Percentiles rank a stretch among this genome's conserved stretches.
Conservation (phyloP, 1,284 basidiomycete species). For the Moesziomyces parantarcticus region DNA sequence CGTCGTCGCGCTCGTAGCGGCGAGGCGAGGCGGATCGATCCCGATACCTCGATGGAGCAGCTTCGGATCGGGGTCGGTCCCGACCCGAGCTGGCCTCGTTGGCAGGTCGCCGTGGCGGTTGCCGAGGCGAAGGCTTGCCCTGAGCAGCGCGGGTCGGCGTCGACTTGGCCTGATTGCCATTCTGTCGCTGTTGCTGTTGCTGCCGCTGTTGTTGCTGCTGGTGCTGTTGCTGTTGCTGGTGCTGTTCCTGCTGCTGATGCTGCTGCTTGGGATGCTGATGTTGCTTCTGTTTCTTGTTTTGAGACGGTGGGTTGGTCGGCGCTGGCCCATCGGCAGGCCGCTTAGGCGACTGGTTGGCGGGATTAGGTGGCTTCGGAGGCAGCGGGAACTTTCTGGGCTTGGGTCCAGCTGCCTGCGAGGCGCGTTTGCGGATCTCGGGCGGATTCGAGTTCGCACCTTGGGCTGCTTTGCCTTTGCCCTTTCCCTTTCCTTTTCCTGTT, state of each 20-base stretch:
- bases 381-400: neutral
- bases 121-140: too few relatives aligned
- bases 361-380: neutral
- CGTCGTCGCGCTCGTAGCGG: neutral
- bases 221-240: too few relatives aligned
- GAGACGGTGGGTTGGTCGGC: too few relatives aligned
- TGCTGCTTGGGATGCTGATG: too few relatives aligned
- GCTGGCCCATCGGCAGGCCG: too few relatives aligned
- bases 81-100: neutral
- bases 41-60: neutral
- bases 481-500: slow-evolving; percentile 8
- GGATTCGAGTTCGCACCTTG: slow-evolving; percentile 5
- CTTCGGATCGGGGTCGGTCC: neutral
- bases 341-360: slow-evolving; percentile 1
- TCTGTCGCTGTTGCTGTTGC: too few relatives aligned
- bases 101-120: too few relatives aligned
- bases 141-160: too few relatives aligned
- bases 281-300: too few relatives aligned
- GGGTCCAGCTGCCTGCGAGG: neutral
- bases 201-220: too few relatives aligned
- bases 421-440: slow-evolving; percentile 22
- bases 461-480: slow-evolving; percentile 8
- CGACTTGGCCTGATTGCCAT: too few relatives aligned
- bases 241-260: too few relatives aligned
- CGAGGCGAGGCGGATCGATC: slow-evolving; percentile 14